Evolutionary conservation across 1,284 basidiomycete species (phyloP), one percentile per base, ranked within the genome.

Genomic region (Leccinum subfulvum): DNA sequence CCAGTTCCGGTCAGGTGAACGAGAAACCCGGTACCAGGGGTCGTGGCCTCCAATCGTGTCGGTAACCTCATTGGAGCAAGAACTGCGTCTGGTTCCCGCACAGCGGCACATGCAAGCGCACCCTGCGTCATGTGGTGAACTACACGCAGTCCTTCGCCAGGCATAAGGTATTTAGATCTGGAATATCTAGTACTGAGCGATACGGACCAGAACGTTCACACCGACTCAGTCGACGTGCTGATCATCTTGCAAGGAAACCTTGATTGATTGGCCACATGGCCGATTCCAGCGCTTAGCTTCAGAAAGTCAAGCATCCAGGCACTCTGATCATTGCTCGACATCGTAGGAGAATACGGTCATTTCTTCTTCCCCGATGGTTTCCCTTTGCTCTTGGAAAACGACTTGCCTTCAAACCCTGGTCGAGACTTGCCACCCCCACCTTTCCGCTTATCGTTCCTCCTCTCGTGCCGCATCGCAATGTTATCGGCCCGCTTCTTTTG

Each of bases 401-500:
- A 80, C 74, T 92, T 91, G 47, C 91, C 91, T 73, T 94, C 91
- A 70, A 93, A 94, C 1, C 91, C 92, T 21, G 92, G 91, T 57
- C 91, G 78, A 8, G 84, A 84, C 77, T 92, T 92, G n/a, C 83
- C 82, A 59, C 83, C 85, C 82, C 81, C 76, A 2, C 90, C 88
- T 66, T 87, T 85, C 66, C 84, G 81, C 78, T 89, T 92, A 61
- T 94, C 91, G 65, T 87, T 90, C 73, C 83, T 83, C 41, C 90
- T 82, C 71, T 97, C 92, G 62, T 87, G 85, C 11, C 93, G 85
- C 76, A 83, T 84, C 0, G 92, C 90, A 67, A 97, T 90, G 73
- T 98, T 97, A 71, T 96, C 94, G 18, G 87, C 74, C 3, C 94
- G 83, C 78, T 97, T 97, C 80, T 95, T 94, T 77, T 93, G 89